A percentile compares a stretch with the other conserved stretches of the same genome.
Evolutionary conservation across 176 grass and related monocot genomes (phyloP).

Genomic region (Hyparrhenia diplandra): DNA sequence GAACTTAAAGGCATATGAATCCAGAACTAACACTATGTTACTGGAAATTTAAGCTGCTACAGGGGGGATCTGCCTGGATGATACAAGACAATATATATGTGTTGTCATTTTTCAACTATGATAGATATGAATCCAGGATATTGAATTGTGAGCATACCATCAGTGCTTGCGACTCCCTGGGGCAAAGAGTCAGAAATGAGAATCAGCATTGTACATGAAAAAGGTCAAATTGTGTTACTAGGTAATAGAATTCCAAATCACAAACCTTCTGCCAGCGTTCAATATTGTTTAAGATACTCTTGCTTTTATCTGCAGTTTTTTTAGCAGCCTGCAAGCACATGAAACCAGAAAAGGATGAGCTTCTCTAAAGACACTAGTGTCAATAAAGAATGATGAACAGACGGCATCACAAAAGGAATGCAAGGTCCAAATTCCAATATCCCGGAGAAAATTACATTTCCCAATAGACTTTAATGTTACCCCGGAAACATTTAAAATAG

Average conservation of each 20-base stretch:
- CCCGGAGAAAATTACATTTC: background rate
- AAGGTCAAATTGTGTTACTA: slow-evolving; percentile 6
- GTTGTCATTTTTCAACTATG: background rate
- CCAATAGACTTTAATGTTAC: background rate
- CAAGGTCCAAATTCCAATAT: background rate
- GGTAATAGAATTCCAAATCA: slow-evolving; percentile 27
- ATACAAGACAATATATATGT: background rate
- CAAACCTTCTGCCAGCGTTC: slow-evolving; percentile 99
- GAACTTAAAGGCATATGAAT: background rate
- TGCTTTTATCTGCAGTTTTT: slow-evolving; percentile 78
- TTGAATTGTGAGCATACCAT: slow-evolving; percentile 62
- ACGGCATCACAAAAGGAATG: background rate
- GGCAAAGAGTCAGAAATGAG: slow-evolving; percentile 47
- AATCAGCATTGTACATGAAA: slow-evolving; percentile 14
- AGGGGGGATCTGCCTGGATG: background rate
- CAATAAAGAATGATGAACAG: slow-evolving; percentile 9
- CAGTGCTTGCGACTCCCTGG: slow-evolving; percentile 87
- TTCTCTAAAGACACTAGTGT: background rate
- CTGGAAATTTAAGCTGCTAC: background rate
- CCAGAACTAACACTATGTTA: slow-evolving; percentile 1
- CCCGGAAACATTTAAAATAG: background rate
- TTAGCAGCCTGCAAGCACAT: slow-evolving; percentile 69
- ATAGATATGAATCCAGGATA: slow-evolving; percentile 1
- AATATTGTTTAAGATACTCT: slow-evolving; percentile 79
- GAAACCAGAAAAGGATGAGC: slow-evolving; percentile 21